These are phyloP conservation scores for Poa annua DNA, from an alignment of 176 grass and related monocot species.

Conservation along the genomic window DNA sequence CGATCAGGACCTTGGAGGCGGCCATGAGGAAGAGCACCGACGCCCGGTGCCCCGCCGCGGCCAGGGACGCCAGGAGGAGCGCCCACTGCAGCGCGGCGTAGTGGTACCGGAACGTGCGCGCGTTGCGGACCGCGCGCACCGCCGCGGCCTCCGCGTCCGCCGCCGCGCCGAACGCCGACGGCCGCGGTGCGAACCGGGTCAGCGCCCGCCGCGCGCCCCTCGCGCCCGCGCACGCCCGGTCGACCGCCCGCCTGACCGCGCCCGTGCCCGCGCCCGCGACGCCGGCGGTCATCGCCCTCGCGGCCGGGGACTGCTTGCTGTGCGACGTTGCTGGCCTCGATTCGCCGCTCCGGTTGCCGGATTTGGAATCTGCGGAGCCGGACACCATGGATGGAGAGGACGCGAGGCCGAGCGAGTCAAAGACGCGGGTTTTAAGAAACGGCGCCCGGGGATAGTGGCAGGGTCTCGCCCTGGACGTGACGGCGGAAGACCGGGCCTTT, in stretches of 20 bases:
- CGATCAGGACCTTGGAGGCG: conserved; percentile 71
- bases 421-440: conserved; percentile 26
- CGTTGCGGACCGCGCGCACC: conserved; percentile 77
- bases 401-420: conserved; percentile 6
- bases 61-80: conserved; percentile 69
- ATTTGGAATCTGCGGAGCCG: background rate
- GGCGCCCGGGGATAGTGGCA: conserved; percentile 2
- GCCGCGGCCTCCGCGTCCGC: conserved; percentile 73
- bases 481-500: conserved; percentile 7
- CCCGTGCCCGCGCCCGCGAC: conserved; percentile 44
- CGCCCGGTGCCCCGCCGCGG: conserved; percentile 54
- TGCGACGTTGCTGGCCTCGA: background rate
- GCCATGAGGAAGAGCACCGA: conserved; percentile 93
- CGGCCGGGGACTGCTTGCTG: background rate
- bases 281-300: conserved; percentile 18
- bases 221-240: conserved; percentile 53
- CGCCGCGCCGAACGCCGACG: conserved; percentile 57
- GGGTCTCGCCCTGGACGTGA: conserved; percentile 21
- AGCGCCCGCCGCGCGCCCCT: conserved; percentile 57
- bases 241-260: conserved; percentile 62
- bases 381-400: background rate
- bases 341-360: conserved; percentile 10
- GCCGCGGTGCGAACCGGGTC: conserved; percentile 64
- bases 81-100: conserved; percentile 72
- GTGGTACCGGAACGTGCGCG: conserved; percentile 71